These are phyloP conservation scores for Sclerotinia spermophila DNA, from an alignment of 2,329 filamentous ascomycete species.

Conservation along the genomic window DNA sequence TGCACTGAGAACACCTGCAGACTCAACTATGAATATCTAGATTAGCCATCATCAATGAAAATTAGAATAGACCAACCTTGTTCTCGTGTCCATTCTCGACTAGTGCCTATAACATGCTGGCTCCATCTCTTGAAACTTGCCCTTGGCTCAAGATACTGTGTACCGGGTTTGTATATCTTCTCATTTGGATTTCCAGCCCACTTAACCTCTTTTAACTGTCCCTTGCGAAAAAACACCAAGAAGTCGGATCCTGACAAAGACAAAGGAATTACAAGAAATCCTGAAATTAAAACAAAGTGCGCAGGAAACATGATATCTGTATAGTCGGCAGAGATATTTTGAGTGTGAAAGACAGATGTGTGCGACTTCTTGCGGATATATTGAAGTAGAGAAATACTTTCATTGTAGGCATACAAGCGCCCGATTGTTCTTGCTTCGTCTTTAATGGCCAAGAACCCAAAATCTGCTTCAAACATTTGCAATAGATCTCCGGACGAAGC, in stretches of 20 bases:
- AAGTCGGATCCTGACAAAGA: conserved; percentile 78
- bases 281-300: conserved; percentile 76
- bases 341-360: conserved; percentile 71
- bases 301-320: conserved; percentile 76
- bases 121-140: conserved; percentile 79
- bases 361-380: conserved; percentile 75
- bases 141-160: conserved; percentile 71
- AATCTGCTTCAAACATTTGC: conserved; percentile 28
- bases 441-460: conserved; percentile 75
- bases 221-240: conserved; percentile 82
- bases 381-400: conserved; percentile 78
- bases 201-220: conserved; percentile 71
- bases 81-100: conserved; percentile 83
- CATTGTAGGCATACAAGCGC: conserved; percentile 71
- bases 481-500: conserved; percentile 27
- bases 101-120: conserved; percentile 72
- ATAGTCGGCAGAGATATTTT: conserved; percentile 72
- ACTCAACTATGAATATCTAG: conserved; percentile 56
- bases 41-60: not conserved
- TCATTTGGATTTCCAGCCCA: conserved; percentile 84
- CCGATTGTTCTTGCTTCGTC: conserved; percentile 86
- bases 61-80: conserved; percentile 43
- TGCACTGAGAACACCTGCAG: conserved; percentile 79
- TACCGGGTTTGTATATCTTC: conserved; percentile 69
- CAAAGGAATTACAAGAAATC: conserved; percentile 76